phyloP scores from a whole-genome alignment of 768 basidiomycete species.

The Suillus tomentosus region DNA sequence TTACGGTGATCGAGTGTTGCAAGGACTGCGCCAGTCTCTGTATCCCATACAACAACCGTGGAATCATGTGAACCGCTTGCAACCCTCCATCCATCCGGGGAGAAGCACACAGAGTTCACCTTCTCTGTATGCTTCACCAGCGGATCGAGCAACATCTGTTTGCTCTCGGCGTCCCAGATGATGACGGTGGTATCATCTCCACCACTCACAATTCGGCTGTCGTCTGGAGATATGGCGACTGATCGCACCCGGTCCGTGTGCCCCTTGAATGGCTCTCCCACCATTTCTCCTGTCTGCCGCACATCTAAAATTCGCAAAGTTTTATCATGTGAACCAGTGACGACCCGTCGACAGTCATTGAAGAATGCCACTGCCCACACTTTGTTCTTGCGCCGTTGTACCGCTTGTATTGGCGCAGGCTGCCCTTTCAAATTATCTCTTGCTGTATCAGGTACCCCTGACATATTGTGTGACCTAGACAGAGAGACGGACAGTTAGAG shows the following conservation, averaged over 20 bases:
- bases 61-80: slow-evolving; percentile 42
- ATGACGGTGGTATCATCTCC: slow-evolving; percentile 5
- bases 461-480: neutral
- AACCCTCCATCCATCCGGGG: slow-evolving; percentile 42
- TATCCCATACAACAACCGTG: slow-evolving; percentile 13
- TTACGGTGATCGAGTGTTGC: slow-evolving; percentile 1
- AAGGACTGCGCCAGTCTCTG: slow-evolving; percentile 6
- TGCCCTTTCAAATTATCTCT: neutral
- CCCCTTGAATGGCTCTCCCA: slow-evolving; percentile 28
- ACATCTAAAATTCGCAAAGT: slow-evolving; percentile 32
- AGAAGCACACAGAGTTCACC: slow-evolving; percentile 35
- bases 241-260: slow-evolving; percentile 4
- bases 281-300: slow-evolving; percentile 21
- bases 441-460: neutral
- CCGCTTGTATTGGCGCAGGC: neutral
- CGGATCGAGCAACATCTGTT: neutral
- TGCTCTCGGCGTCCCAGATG: slow-evolving; percentile 10
- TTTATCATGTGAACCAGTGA: slow-evolving; percentile 32
- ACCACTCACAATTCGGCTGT: slow-evolving; percentile 7
- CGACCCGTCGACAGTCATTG: slow-evolving; percentile 26
- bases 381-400: slow-evolving; percentile 26
- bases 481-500: neutral
- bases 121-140: slow-evolving; percentile 23
- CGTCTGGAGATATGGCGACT: slow-evolving; percentile 11
- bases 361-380: slow-evolving; percentile 35